phyloP scores from a whole-genome alignment of 192 early-diverging fungal genomes.

The Rhizoclosmatium globosum region DNA sequence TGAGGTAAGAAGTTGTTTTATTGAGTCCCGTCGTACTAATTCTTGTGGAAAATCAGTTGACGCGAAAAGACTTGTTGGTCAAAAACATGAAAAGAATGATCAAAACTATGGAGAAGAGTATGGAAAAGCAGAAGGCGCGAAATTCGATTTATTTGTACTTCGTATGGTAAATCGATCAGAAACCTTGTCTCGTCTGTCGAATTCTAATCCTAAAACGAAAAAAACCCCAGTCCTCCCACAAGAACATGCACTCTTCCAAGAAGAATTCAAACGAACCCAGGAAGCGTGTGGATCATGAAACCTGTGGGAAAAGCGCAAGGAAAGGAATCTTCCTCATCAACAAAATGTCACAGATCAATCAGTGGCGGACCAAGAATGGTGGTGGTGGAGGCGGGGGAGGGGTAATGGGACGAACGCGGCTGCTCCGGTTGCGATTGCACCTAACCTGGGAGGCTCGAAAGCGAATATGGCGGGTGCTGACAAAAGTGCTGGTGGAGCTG shows the following conservation, averaged over 20 bases:
- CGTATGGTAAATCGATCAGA: slow-evolving; percentile 51
- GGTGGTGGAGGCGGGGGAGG: slow-evolving; percentile 24
- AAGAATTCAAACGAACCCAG: slow-evolving; percentile 72
- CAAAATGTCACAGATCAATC: slow-evolving; percentile 63
- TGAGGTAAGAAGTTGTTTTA: slow-evolving; percentile 51
- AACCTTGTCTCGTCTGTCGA: no score
- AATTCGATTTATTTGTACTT: slow-evolving; percentile 69
- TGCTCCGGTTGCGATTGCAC: not conserved
- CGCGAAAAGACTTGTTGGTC: slow-evolving; percentile 70
- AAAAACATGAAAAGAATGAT: slow-evolving; percentile 76
- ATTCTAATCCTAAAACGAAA: no score
- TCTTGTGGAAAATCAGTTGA: slow-evolving; percentile 49
- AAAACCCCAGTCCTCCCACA: slow-evolving; percentile 50
- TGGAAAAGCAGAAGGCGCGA: slow-evolving; percentile 62
- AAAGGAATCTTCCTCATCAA: slow-evolving; percentile 75
- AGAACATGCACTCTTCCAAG: slow-evolving; percentile 71
- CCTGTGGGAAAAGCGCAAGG: slow-evolving; percentile 74
- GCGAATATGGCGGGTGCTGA: slow-evolving; percentile 7
- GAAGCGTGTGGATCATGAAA: slow-evolving; percentile 75
- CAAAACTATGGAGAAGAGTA: slow-evolving; percentile 68
- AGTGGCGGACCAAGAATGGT: slow-evolving; percentile 65
- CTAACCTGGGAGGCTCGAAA: not conserved
- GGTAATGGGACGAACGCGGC: slow-evolving; percentile 16
- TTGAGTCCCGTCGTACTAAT: not conserved
- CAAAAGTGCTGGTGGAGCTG: not conserved